A percentile compares a stretch with the other conserved stretches of the same genome.
These are phyloP conservation scores for Achaetomium macrosporum DNA, from an alignment of 2,329 filamentous ascomycete genomes.

Conservation along the genomic window DNA sequence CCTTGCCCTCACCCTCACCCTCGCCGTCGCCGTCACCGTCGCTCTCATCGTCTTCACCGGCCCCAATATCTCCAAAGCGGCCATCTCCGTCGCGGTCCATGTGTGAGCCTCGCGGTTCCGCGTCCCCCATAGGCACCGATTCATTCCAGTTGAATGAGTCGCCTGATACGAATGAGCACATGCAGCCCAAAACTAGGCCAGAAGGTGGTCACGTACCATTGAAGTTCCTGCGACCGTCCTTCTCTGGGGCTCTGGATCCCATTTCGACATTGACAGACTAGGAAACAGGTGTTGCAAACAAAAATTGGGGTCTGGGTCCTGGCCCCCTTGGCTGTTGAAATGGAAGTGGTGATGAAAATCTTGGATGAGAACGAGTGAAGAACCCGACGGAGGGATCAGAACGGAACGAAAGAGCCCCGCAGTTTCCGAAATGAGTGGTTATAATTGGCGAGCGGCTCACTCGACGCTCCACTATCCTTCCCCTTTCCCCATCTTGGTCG, in stretches of 20 bases:
- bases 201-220: slow-evolving; percentile 4
- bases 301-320: no score
- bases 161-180: slow-evolving; percentile 1
- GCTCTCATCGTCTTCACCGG: background rate
- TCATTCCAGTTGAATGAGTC: slow-evolving; percentile 1
- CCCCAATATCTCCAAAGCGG: background rate
- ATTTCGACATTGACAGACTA: slow-evolving; percentile 7
- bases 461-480: no score
- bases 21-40: slow-evolving; percentile 3
- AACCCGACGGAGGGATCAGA: no score
- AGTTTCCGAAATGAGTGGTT: no score
- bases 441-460: no score
- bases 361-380: no score
- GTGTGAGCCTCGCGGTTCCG: slow-evolving; percentile 3
- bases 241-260: slow-evolving; percentile 7
- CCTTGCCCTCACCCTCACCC: slow-evolving; percentile 4
- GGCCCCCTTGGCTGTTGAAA: no score
- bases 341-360: no score
- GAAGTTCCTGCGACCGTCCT: background rate
- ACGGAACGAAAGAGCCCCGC: no score
- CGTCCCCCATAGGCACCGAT: background rate
- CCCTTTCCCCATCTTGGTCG: no score
- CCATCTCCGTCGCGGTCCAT: slow-evolving; percentile 6
- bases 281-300: no score
- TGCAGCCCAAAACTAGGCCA: background rate